These are phyloP conservation scores for Lyophyllum shimeji DNA, from an alignment of 768 basidiomycete species.

Conservation along the genomic window DNA sequence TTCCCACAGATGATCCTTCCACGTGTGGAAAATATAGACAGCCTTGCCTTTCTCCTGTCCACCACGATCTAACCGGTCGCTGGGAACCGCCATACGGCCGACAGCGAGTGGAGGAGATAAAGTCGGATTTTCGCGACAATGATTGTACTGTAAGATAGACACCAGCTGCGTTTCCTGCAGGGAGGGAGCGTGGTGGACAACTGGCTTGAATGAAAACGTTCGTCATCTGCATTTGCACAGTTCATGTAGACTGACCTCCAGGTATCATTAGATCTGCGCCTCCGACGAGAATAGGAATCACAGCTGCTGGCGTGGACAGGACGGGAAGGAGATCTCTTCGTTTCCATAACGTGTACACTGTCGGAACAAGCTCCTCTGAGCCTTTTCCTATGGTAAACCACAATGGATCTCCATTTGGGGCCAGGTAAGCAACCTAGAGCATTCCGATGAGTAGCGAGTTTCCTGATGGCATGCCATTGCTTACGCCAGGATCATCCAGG, in stretches of 20 bases:
- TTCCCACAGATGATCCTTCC: slow-evolving; percentile 76
- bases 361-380: slow-evolving; percentile 70
- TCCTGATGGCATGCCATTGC: background rate
- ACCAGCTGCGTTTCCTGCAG: slow-evolving; percentile 56
- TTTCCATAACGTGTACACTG: slow-evolving; percentile 82
- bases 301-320: slow-evolving; percentile 68
- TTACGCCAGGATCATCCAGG: slow-evolving; percentile 63
- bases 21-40: slow-evolving; percentile 68
- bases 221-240: background rate
- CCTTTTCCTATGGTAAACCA: slow-evolving; percentile 79
- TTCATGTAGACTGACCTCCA: slow-evolving; percentile 54
- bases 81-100: slow-evolving; percentile 64
- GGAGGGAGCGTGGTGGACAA: slow-evolving; percentile 50
- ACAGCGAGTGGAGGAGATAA: slow-evolving; percentile 70
- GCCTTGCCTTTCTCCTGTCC: slow-evolving; percentile 72
- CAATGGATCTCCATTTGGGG: slow-evolving; percentile 65
- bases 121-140: slow-evolving; percentile 28
- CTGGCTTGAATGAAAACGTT: slow-evolving; percentile 42
- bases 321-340: slow-evolving; percentile 64
- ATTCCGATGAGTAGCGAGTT: background rate
- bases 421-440: slow-evolving; percentile 62
- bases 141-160: slow-evolving; percentile 52
- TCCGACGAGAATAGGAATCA: slow-evolving; percentile 67
- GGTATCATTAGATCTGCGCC: slow-evolving; percentile 93
- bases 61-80: slow-evolving; percentile 41